A percentile compares a stretch with the other conserved stretches of the same genome.
Conservation (phyloP, 176 grass and related monocot species). For the Lolium rigidum region DNA sequence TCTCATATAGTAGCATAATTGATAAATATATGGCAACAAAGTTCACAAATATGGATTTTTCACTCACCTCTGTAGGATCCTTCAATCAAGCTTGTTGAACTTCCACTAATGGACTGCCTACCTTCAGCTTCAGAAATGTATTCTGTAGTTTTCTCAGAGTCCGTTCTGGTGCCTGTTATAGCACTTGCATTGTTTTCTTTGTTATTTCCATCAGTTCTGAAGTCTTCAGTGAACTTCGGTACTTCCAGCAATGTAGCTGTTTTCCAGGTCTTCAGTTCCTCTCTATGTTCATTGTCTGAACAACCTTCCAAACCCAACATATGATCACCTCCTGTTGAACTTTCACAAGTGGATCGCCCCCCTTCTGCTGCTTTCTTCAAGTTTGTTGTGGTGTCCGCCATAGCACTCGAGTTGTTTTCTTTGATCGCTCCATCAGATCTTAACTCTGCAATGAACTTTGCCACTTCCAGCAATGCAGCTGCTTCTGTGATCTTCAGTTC, state of each 20-base stretch:
- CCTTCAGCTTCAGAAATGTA: constrained; percentile 19
- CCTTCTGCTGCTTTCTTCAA: neutral
- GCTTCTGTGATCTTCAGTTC: neutral
- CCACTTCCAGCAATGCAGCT: constrained; percentile 23
- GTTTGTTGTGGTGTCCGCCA: neutral
- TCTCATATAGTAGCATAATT: constrained; percentile 3
- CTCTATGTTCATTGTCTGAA: constrained; percentile 11
- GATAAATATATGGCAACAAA: constrained; percentile 27
- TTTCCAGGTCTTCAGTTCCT: neutral
- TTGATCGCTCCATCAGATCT: constrained; percentile 20
- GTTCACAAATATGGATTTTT: neutral
- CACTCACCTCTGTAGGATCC: constrained; percentile 14
- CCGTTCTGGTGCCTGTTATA: neutral
- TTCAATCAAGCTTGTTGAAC: neutral
- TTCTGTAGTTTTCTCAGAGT: neutral
- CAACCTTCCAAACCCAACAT: neutral
- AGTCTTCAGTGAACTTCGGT: neutral
- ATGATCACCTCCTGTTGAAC: neutral
- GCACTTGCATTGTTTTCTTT: constrained; percentile 30
- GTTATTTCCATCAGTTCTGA: constrained; percentile 24
- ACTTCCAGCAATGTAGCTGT: constrained; percentile 19
- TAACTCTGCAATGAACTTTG: neutral
- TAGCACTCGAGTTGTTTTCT: constrained; percentile 16
- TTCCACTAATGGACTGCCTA: neutral
- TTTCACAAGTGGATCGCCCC: neutral